phyloP scores from a whole-genome alignment of 495 filamentous ascomycete genomes.

The Penicillium chermesinum region DNA sequence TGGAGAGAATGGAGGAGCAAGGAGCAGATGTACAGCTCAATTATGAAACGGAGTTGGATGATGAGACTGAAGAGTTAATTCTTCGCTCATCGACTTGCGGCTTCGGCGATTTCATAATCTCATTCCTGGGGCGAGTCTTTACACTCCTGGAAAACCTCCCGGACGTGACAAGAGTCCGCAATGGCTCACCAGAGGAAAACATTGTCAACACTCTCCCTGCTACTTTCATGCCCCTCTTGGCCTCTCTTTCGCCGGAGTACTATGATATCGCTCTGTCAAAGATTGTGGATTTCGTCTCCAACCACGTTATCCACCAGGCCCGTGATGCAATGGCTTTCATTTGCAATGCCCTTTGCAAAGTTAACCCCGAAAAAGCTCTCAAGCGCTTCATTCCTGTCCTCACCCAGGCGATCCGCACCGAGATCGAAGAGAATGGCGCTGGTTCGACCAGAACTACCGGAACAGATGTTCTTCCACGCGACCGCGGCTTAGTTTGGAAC shows the following conservation, averaged over 20 bases:
- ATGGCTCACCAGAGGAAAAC: constrained; percentile 91
- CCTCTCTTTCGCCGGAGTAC: constrained; percentile 85
- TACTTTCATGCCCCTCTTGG: constrained; percentile 84
- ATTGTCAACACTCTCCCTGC: constrained; percentile 95
- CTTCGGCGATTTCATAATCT: constrained; percentile 84
- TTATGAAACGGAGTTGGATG: constrained; percentile 75
- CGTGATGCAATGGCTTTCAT: constrained; percentile 99
- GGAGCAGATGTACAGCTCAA: constrained; percentile 78
- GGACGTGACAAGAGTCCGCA: constrained; percentile 78
- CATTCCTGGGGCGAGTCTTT: constrained; percentile 90
- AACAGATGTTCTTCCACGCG: constrained; percentile 85
- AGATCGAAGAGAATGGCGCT: constrained; percentile 96
- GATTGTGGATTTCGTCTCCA: constrained; percentile 85
- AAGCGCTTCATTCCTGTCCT: constrained; percentile 86
- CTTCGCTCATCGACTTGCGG: constrained; percentile 93
- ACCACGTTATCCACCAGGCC: constrained; percentile 95
- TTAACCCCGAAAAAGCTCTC: constrained; percentile 85
- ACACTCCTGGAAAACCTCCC: constrained; percentile 92
- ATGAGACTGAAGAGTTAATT: constrained; percentile 84
- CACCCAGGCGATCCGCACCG: constrained; percentile 84
- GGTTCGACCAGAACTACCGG: constrained; percentile 91
- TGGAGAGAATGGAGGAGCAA: constrained; percentile 87
- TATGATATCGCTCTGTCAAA: constrained; percentile 90
- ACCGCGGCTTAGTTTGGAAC: constrained; percentile 92
- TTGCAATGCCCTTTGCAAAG: constrained; percentile 91